These are phyloP conservation scores for Physcia stellaris DNA, from an alignment of 495 filamentous ascomycete genomes.

Conservation along the genomic window DNA sequence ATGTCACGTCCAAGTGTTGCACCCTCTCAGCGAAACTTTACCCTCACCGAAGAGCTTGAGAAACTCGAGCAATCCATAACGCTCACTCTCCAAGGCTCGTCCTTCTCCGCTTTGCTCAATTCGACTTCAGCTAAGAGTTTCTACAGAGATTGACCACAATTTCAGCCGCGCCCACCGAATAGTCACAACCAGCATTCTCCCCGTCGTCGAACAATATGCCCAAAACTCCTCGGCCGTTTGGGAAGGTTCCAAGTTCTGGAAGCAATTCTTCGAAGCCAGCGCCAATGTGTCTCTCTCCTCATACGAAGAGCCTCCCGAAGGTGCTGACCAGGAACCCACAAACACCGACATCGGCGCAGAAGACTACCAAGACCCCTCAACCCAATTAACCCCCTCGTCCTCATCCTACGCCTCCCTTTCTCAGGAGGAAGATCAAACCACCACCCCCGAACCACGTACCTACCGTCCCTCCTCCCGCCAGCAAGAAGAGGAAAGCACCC, in stretches of 20 bases:
- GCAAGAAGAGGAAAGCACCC: slow-evolving; percentile 33
- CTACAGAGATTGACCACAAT: slow-evolving; percentile 91
- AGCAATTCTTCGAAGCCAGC: slow-evolving; percentile 97
- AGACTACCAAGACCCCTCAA: slow-evolving; percentile 33
- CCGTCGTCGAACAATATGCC: slow-evolving; percentile 90
- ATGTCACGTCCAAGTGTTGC: slow-evolving; percentile 41
- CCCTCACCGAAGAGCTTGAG: slow-evolving; percentile 88
- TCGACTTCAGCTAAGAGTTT: slow-evolving; percentile 6
- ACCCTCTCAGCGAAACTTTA: slow-evolving; percentile 51
- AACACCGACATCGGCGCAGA: slow-evolving; percentile 39
- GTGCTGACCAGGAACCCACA: too few species aligned
- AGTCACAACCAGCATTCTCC: slow-evolving; percentile 84
- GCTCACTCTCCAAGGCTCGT: slow-evolving; percentile 76
- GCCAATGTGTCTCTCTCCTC: slow-evolving; percentile 96
- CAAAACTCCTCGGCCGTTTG: slow-evolving; percentile 89
- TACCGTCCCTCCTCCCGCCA: slow-evolving; percentile 29
- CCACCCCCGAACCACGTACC: slow-evolving; percentile 20
- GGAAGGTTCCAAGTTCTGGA: slow-evolving; percentile 99
- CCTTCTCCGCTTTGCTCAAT: neutral
- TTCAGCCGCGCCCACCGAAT: slow-evolving; percentile 95
- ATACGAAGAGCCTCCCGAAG: slow-evolving; percentile 61
- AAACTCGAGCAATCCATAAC: slow-evolving; percentile 95
- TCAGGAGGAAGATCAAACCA: slow-evolving; percentile 38
- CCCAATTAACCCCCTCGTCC: slow-evolving; percentile 36
- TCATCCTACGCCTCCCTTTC: slow-evolving; percentile 19